phyloP scores from a whole-genome alignment of 495 filamentous ascomycete species.

The Penicillium lividum region DNA sequence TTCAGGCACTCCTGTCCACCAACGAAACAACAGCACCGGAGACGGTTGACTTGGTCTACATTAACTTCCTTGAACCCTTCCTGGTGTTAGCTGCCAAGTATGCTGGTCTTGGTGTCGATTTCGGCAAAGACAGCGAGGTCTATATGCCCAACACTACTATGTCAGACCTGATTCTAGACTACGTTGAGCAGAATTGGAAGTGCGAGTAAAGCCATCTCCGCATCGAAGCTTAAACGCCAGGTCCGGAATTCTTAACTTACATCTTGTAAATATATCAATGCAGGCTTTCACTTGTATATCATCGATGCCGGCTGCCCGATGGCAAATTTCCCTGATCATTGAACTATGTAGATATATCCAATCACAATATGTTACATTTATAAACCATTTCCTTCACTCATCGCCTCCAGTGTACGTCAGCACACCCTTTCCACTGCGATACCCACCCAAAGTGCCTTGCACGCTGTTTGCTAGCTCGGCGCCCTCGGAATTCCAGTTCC shows the following conservation, averaged over 20 bases:
- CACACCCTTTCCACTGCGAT: slow-evolving; percentile 81
- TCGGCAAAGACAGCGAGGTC: slow-evolving; percentile 53
- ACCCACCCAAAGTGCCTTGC: slow-evolving; percentile 77
- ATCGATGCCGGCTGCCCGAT: neutral
- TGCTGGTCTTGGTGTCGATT: slow-evolving; percentile 58
- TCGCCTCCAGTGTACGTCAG: slow-evolving; percentile 70
- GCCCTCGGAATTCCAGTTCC: slow-evolving; percentile 76
- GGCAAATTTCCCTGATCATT: neutral
- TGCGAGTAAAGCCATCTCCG: slow-evolving; percentile 26
- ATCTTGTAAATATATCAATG: neutral
- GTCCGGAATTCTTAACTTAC: neutral
- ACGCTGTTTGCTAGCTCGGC: slow-evolving; percentile 61
- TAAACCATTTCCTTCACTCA: slow-evolving; percentile 16
- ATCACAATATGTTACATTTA: slow-evolving; percentile 14
- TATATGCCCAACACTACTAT: slow-evolving; percentile 69
- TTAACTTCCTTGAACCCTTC: slow-evolving; percentile 85
- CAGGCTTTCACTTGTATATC: neutral
- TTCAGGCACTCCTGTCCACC: slow-evolving; percentile 67
- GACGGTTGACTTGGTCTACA: slow-evolving; percentile 82
- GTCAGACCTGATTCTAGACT: slow-evolving; percentile 71
- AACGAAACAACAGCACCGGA: slow-evolving; percentile 48
- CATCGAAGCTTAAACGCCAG: neutral
- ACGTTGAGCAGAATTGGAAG: slow-evolving; percentile 80
- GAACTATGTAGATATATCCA: neutral
- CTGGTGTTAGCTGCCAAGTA: slow-evolving; percentile 72